These are phyloP conservation scores for Termitomyces sp. DNA, from an alignment of 768 basidiomycete species.

Conservation along the genomic window DNA sequence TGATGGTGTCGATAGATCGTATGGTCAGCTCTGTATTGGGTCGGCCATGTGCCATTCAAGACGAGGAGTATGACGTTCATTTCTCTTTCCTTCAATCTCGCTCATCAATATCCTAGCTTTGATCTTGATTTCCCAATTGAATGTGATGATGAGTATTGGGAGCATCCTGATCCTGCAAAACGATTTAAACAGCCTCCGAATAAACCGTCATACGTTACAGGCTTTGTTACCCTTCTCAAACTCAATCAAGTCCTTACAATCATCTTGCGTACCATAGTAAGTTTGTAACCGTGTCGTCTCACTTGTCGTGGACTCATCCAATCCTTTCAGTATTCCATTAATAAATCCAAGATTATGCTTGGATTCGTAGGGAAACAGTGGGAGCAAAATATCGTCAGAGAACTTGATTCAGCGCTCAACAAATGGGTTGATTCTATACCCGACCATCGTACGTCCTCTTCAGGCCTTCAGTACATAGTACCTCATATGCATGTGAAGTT, in stretches of 20 bases:
- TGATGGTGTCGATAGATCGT: slow-evolving; percentile 52
- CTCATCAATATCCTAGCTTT: slow-evolving; percentile 41
- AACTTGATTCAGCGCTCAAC: slow-evolving; percentile 69
- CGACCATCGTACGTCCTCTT: slow-evolving; percentile 42
- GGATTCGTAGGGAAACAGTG: slow-evolving; percentile 61
- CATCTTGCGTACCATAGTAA: slow-evolving; percentile 59
- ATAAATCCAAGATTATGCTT: slow-evolving; percentile 62
- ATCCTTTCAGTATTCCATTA: slow-evolving; percentile 90
- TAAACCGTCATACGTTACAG: slow-evolving; percentile 53
- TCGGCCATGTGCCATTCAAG: slow-evolving; percentile 73
- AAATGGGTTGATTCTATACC: slow-evolving; percentile 69
- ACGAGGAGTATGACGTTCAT: slow-evolving; percentile 61
- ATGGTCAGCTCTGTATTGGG: slow-evolving; percentile 54
- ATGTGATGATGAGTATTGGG: slow-evolving; percentile 78
- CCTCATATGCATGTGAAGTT: slow-evolving; percentile 24
- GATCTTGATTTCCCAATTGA: slow-evolving; percentile 67
- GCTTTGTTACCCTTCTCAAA: slow-evolving; percentile 54
- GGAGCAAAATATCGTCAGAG: slow-evolving; percentile 68
- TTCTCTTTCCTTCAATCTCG: slow-evolving; percentile 1
- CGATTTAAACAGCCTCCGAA: slow-evolving; percentile 69
- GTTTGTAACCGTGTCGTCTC: slow-evolving; percentile 15
- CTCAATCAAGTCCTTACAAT: slow-evolving; percentile 65
- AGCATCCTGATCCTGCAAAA: slow-evolving; percentile 48
- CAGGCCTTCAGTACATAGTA: background rate
- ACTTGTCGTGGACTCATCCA: slow-evolving; percentile 35